Conservation (phyloP, 139 green algal genomes). For the Marvania coccoides region DNA sequence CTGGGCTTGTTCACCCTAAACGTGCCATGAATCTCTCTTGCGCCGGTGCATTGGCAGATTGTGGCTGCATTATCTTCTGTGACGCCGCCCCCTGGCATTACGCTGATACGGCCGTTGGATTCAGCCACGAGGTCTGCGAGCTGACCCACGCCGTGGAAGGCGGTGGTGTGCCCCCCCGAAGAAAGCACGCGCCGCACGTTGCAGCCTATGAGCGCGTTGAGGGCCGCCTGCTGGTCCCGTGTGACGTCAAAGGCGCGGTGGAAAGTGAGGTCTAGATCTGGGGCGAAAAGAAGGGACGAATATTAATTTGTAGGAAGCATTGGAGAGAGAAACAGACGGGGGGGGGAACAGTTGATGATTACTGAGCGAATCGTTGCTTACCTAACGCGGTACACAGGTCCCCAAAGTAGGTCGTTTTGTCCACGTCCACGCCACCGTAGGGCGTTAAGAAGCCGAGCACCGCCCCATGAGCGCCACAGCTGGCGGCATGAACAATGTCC, state of each 20-base stretch:
- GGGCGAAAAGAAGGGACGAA: background rate
- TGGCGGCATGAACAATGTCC: slow-evolving; percentile 14
- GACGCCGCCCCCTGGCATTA: slow-evolving; percentile 29
- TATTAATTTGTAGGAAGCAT: too few species aligned
- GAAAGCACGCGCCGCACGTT: slow-evolving; percentile 5
- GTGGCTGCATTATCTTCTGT: slow-evolving; percentile 6
- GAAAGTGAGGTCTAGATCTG: slow-evolving; percentile 29
- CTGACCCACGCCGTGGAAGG: background rate
- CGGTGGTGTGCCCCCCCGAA: slow-evolving; percentile 2
- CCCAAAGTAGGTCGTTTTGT: slow-evolving; percentile 7
- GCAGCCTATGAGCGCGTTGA: slow-evolving; percentile 17
- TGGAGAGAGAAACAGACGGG: background rate
- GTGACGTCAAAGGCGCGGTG: slow-evolving; percentile 28
- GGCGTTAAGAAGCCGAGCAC: slow-evolving; percentile 16
- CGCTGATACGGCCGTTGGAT: background rate
- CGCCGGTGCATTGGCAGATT: slow-evolving; percentile 6
- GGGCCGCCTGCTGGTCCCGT: slow-evolving; percentile 1
- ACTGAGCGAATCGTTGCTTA: background rate
- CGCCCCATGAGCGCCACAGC: slow-evolving; percentile 10
- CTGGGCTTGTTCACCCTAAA: slow-evolving; percentile 17
- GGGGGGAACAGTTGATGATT: background rate
- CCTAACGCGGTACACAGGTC: slow-evolving; percentile 3
- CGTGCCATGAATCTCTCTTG: slow-evolving; percentile 24
- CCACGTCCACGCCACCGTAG: background rate
- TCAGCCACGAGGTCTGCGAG: slow-evolving; percentile 9